Evolutionary conservation across 768 basidiomycete species (phyloP).

Genomic region (Mycena leptocephala): DNA sequence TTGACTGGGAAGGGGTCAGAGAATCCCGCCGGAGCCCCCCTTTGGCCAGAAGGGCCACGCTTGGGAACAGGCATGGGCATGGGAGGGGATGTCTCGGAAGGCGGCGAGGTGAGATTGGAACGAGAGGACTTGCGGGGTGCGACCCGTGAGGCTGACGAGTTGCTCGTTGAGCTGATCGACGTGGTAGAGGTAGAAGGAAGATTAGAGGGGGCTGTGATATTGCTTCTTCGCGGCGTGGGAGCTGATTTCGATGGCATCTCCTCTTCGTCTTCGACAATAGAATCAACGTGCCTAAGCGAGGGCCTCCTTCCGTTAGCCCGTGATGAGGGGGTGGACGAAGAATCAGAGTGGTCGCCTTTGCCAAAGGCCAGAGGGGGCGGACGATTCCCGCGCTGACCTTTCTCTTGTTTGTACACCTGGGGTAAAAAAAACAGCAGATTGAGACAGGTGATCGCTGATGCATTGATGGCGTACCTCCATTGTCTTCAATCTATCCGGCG

Average conservation of each 20-base stretch:
- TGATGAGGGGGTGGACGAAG: slow-evolving; percentile 48
- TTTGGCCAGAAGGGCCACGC: slow-evolving; percentile 42
- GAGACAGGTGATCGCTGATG: slow-evolving; percentile 21
- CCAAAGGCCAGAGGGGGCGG: slow-evolving; percentile 51
- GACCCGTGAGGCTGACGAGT: slow-evolving; percentile 43
- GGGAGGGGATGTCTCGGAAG: slow-evolving; percentile 42
- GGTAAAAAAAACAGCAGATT: slow-evolving; percentile 1
- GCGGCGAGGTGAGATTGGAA: slow-evolving; percentile 42
- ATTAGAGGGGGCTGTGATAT: slow-evolving; percentile 58
- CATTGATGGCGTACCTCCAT: slow-evolving; percentile 83
- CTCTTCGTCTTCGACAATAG: slow-evolving; percentile 80
- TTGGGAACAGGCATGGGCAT: slow-evolving; percentile 41
- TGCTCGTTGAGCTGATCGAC: slow-evolving; percentile 36
- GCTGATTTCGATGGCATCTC: slow-evolving; percentile 54
- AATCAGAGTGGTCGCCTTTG: slow-evolving; percentile 51
- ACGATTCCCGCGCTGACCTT: slow-evolving; percentile 63
- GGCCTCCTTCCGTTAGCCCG: slow-evolving; percentile 56
- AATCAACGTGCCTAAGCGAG: slow-evolving; percentile 71
- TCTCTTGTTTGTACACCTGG: slow-evolving; percentile 85
- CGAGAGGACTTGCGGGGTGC: slow-evolving; percentile 45
- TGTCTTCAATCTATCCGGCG: slow-evolving; percentile 92
- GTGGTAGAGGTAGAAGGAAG: slow-evolving; percentile 53
- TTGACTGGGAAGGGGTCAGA: slow-evolving; percentile 59
- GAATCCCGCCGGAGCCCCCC: slow-evolving; percentile 39
- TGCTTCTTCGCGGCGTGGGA: slow-evolving; percentile 52